Evolutionary conservation across 352 stramenopile species (phyloP).

Genomic region (Peronospora destructor): DNA sequence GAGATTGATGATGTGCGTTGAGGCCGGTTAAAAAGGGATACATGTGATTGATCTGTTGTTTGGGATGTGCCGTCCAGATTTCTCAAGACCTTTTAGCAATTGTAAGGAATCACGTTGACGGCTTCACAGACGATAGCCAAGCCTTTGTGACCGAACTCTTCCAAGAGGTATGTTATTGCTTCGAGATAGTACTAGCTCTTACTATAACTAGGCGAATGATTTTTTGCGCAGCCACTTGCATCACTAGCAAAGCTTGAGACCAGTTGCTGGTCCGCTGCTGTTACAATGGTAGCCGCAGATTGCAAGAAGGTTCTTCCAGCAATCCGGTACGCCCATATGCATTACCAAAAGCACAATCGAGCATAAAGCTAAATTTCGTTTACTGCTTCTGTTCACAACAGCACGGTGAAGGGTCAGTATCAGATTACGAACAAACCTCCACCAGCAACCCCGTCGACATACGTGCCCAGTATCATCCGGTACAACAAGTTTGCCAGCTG

Average conservation of each 20-base stretch:
- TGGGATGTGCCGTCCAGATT: constrained; percentile 40
- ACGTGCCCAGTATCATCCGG: constrained; percentile 71
- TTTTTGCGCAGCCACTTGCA: constrained; percentile 30
- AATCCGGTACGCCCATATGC: constrained; percentile 38
- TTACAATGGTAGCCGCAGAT: constrained; percentile 56
- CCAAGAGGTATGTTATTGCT: constrained; percentile 23
- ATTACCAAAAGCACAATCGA: background rate
- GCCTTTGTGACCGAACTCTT: constrained; percentile 49
- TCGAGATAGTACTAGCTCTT: background rate
- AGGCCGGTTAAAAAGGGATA: background rate
- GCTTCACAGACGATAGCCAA: constrained; percentile 38
- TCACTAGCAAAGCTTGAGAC: constrained; percentile 38
- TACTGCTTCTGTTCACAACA: constrained; percentile 12
- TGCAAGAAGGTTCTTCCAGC: constrained; percentile 85
- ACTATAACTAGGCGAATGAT: background rate
- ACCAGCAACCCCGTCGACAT: constrained; percentile 60
- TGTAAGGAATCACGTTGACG: constrained; percentile 30
- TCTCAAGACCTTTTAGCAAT: constrained; percentile 35
- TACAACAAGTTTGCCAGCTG: constrained; percentile 11
- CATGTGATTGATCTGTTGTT: background rate
- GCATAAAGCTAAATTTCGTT: constrained; percentile 3
- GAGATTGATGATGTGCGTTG: background rate
- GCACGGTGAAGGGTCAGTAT: constrained; percentile 84
- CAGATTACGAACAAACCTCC: constrained; percentile 86
- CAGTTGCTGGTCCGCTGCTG: constrained; percentile 58